Conservation (phyloP, 331 rosid genomes). For the Spiraea crenata region DNA sequence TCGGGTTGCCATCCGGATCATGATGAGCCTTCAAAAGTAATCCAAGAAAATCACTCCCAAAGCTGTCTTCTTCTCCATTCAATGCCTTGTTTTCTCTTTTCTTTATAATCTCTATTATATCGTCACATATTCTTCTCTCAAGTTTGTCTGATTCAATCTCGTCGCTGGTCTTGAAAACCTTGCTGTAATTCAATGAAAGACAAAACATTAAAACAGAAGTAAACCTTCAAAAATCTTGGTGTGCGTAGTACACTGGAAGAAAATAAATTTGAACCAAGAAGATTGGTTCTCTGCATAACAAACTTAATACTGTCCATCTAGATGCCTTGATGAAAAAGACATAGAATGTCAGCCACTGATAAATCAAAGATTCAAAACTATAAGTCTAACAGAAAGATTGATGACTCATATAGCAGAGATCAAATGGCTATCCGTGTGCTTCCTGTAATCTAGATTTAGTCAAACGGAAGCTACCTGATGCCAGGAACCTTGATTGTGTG, state of each 20-base stretch:
- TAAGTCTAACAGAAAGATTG: neutral
- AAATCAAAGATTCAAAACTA: neutral
- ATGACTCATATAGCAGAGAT: neutral
- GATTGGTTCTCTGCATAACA: too few relatives aligned
- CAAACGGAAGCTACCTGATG: conserved; percentile 20
- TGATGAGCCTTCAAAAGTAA: conserved; percentile 28
- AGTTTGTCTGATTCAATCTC: conserved; percentile 18
- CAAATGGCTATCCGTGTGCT: neutral
- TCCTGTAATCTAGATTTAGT: neutral
- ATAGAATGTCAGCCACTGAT: neutral
- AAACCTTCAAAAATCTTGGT: neutral
- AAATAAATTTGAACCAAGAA: too few relatives aligned
- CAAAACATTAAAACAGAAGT: neutral
- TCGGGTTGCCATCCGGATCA: conserved; percentile 4
- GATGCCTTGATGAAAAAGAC: neutral
- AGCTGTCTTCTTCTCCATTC: neutral
- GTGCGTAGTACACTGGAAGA: too few relatives aligned
- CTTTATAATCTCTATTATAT: conserved; percentile 1
- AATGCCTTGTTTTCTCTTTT: conserved; percentile 12
- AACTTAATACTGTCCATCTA: too few relatives aligned
- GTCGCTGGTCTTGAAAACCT: neutral
- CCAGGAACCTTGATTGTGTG: conserved; percentile 8
- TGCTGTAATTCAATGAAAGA: conserved; percentile 10
- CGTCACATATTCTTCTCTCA: neutral
- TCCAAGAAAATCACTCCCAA: conserved; percentile 19